phyloP scores from a whole-genome alignment of 2,329 filamentous ascomycete species.

The Cladosporium sp. region DNA sequence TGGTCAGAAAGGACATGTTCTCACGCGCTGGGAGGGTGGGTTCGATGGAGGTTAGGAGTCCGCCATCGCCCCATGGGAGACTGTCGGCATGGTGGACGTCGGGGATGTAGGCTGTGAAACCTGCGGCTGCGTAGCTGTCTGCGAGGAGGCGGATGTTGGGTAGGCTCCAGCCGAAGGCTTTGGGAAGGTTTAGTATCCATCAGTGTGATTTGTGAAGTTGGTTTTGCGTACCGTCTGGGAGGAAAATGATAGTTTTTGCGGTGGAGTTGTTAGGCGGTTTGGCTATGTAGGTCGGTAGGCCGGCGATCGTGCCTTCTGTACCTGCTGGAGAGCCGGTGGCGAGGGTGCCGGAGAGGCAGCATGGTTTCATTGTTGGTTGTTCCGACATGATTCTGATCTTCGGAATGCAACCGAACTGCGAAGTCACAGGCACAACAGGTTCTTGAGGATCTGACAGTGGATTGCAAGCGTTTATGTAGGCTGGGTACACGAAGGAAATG shows the following conservation, averaged over 20 bases:
- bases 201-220: neutral
- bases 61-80: constrained; percentile 36
- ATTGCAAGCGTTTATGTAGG: neutral
- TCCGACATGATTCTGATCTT: neutral
- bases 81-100: constrained; percentile 48
- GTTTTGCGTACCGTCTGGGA: constrained; percentile 43
- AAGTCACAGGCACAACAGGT: neutral
- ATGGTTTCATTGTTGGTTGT: constrained; percentile 38
- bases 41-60: constrained; percentile 47
- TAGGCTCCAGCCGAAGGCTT: constrained; percentile 53
- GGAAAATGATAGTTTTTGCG: constrained; percentile 50
- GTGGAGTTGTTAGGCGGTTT: constrained; percentile 46
- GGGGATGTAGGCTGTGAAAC: constrained; percentile 51
- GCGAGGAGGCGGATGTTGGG: constrained; percentile 50
- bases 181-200: constrained; percentile 19
- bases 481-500: neutral
- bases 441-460: neutral
- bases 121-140: constrained; percentile 50
- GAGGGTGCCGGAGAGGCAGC: constrained; percentile 47
- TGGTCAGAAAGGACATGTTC: constrained; percentile 41
- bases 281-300: constrained; percentile 47
- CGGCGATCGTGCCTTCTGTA: constrained; percentile 41
- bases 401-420: neutral
- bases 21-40: constrained; percentile 46
- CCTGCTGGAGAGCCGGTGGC: constrained; percentile 42